A percentile compares a stretch with the other conserved stretches of the same genome.
Conservation (phyloP, 2,329 filamentous ascomycete species). For the Alternaria triticimaculans region DNA sequence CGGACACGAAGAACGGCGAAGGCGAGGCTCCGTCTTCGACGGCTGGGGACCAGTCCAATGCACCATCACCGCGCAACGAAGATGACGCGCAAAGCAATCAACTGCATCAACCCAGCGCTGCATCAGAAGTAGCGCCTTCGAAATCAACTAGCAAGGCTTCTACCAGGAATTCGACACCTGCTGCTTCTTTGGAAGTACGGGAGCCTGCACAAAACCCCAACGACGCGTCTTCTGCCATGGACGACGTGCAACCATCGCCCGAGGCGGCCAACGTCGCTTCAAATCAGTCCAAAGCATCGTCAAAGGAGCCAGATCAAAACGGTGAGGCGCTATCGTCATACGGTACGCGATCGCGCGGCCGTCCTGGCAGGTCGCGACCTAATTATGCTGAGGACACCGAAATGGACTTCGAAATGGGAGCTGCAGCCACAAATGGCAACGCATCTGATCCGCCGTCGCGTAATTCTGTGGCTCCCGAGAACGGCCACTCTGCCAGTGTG, state of each 20-base stretch:
- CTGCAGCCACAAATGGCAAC: constrained; percentile 65
- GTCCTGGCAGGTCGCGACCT: constrained; percentile 76
- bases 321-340: constrained; percentile 67
- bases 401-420: constrained; percentile 78
- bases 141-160: constrained; percentile 45
- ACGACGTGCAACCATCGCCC: constrained; percentile 38
- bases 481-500: constrained; percentile 38
- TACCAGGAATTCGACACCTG: constrained; percentile 44
- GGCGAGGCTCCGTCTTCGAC: constrained; percentile 42
- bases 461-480: constrained; percentile 43
- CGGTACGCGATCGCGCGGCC: constrained; percentile 92
- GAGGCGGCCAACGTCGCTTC: constrained; percentile 37
- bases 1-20: constrained; percentile 47
- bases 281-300: constrained; percentile 38
- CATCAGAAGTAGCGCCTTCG: constrained; percentile 37
- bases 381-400: constrained; percentile 98
- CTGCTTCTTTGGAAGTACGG: constrained; percentile 33
- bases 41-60: constrained; percentile 37
- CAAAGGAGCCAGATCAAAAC: constrained; percentile 43
- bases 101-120: constrained; percentile 24
- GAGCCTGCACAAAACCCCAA: constrained; percentile 31
- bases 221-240: constrained; percentile 35
- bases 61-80: constrained; percentile 38
- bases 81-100: constrained; percentile 37
- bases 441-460: constrained; percentile 52